These are phyloP conservation scores for Trichosporon asahii DNA, from an alignment of 1,284 basidiomycete genomes.

Conservation along the genomic window DNA sequence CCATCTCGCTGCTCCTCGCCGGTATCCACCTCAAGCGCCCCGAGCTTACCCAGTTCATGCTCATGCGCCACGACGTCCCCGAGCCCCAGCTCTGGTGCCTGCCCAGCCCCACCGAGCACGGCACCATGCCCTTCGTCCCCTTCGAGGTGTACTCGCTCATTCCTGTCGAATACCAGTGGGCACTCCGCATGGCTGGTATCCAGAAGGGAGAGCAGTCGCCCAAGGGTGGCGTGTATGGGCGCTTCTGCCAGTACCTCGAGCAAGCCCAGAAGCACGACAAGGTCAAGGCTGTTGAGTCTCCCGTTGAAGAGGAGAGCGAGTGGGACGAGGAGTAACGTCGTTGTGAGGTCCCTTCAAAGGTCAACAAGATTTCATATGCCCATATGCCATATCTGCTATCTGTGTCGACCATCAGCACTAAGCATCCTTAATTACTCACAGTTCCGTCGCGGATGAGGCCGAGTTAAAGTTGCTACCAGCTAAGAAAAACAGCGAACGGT, in stretches of 20 bases:
- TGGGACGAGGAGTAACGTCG: not conserved
- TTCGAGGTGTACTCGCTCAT: not conserved
- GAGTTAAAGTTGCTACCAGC: too few species aligned
- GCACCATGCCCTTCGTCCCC: not conserved
- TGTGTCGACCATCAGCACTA: not conserved
- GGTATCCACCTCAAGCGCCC: slow-evolving; percentile 44
- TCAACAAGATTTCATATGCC: too few species aligned
- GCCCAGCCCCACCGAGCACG: not conserved
- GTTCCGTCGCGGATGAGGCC: not conserved
- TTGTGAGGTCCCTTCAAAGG: not conserved
- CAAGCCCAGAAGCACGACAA: not conserved
- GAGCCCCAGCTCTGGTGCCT: not conserved
- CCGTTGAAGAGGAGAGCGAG: not conserved
- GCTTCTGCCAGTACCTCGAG: not conserved
- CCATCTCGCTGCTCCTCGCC: not conserved
- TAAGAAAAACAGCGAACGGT: not conserved
- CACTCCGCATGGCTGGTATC: not conserved
- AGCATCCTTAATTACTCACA: not conserved
- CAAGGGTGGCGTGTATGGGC: not conserved
- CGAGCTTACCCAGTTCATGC: not conserved
- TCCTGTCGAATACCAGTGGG: not conserved
- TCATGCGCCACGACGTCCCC: not conserved
- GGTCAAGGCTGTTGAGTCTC: not conserved
- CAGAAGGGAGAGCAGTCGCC: not conserved
- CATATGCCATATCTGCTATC: not conserved